Conservation (phyloP, 2,329 filamentous ascomycete species). For the Fusarium pseudoanthophilum region DNA sequence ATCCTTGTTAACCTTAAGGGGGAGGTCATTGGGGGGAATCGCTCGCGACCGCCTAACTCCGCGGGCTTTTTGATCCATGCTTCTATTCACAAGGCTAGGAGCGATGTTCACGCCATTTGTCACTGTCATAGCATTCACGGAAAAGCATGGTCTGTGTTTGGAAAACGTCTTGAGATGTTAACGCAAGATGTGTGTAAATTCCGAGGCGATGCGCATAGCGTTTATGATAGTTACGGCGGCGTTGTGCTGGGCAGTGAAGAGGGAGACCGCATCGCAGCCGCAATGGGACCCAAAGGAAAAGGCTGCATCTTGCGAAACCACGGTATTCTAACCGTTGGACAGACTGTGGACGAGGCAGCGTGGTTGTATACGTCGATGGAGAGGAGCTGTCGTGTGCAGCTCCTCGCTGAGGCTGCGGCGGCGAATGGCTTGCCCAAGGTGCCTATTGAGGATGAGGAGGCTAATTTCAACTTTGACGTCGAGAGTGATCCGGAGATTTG, state of each 20-base stretch:
- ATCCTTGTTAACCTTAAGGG: conserved; percentile 71
- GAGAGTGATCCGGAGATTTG: conserved; percentile 43
- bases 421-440: conserved; percentile 48
- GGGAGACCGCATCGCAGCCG: conserved; percentile 69
- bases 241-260: conserved; percentile 70
- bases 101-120: conserved; percentile 73
- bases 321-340: conserved; percentile 74
- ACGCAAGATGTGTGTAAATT: conserved; percentile 74
- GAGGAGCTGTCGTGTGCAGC: conserved; percentile 64
- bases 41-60: conserved; percentile 68
- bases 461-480: conserved; percentile 49
- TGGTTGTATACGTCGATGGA: conserved; percentile 76
- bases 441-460: conserved; percentile 55
- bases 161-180: conserved; percentile 72
- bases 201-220: conserved; percentile 68
- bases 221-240: conserved; percentile 67
- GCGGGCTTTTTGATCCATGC: conserved; percentile 79
- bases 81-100: conserved; percentile 69
- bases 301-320: conserved; percentile 76
- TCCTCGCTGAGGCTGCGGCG: conserved; percentile 46
- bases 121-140: conserved; percentile 73
- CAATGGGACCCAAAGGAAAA: conserved; percentile 67
- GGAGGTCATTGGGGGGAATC: conserved; percentile 72
- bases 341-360: conserved; percentile 78
- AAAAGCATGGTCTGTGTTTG: conserved; percentile 75